Base-by-base conservation (phyloP, 2,329 filamentous ascomycete species). In the Dendryphion nanum region DNA sequence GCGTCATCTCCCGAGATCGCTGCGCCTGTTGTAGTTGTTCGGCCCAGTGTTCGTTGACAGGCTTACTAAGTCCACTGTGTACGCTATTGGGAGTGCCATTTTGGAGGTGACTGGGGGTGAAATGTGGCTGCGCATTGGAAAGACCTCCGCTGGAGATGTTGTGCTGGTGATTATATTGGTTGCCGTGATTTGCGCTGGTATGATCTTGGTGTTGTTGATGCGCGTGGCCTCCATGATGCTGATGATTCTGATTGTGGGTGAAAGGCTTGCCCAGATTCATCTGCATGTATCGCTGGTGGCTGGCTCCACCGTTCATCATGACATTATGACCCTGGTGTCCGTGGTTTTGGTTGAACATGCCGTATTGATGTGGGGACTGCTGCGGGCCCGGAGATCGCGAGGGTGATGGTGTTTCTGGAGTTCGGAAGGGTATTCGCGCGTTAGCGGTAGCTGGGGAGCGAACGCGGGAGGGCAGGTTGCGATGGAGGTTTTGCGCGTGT, bases 21-120 rank as follows among this genome's bases (percentile, higher is more conserved):
- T 90, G 86, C 47, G 83, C 85, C 56, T 90, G 71, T 45, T 86
- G 82, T 48, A 95, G 69, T 69, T 98, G 93, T 60, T 93, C 85
- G 48, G 85, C 82, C 90, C 90, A 97, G 66, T 95, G 86, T 48
- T 81, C 78, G 48, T 74, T 81, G 49, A 76, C 72, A n/a, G 76
- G 72, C 44, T 81, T 79, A 46, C 72, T 74, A 18, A 78, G 61
- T 20, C 73, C 74, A 44, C 75, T 77, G 47, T 81, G 76, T n/a
- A 72, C 69, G 41, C 72, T 73, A 31, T 67, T 67, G 5, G 77
- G 73, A 6, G 76, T 77, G 28, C 79, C 78, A 57, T 82, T 83
- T 40, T 80, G 77, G 32, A 82, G 61, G 51, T 81, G 77, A 39
- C 70, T 71, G 19, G 75, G 72, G 24, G 75, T 75, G 48, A 82